Base-by-base conservation (phyloP, 2,329 filamentous ascomycete species). In the Zopfia rhizophila region DNA sequence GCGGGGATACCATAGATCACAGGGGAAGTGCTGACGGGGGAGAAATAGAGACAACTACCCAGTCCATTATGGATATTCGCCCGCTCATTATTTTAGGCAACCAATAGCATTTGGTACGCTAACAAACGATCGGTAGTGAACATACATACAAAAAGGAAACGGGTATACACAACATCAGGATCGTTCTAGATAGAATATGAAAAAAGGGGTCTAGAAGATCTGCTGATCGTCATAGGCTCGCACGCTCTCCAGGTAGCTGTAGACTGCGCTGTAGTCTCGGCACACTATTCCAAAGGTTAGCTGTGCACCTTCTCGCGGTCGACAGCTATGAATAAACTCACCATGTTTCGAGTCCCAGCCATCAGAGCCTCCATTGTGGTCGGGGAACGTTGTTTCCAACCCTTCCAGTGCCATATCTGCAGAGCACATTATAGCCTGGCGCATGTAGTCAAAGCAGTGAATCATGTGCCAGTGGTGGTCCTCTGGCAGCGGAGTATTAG, bases 141-240 rank as follows among this genome's bases (percentile, higher is more conserved):
- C n/a, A n/a, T n/a, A n/a, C n/a, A n/a, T n/a, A n/a, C n/a, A n/a
- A n/a, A n/a, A n/a, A n/a, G n/a, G n/a, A n/a, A n/a, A n/a, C n/a
- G n/a, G n/a, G n/a, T n/a, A n/a, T n/a, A n/a, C n/a, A n/a, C n/a
- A n/a, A n/a, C n/a, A n/a, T n/a, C n/a, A n/a, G n/a, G n/a, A n/a
- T n/a, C n/a, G n/a, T n/a, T n/a, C n/a, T n/a, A n/a, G n/a, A n/a
- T n/a, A n/a, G n/a, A n/a, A n/a, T n/a, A n/a, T n/a, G n/a, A n/a
- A n/a, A n/a, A n/a, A n/a, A n/a, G n/a, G n/a, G 45, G 84, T 83
- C 30, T 45, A 66, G 22, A 61, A 69, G 16, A 69, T 68, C 53
- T 68, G 44, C 42, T 68, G 64, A 38, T 66, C 65, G 37, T 68
- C 65, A 45, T 68, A 69, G 28, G 65, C 65, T 39, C 66, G 30